These are phyloP conservation scores for Isabelozyma gotoi DNA, from an alignment of 805 yeast species.

Conservation along the genomic window DNA sequence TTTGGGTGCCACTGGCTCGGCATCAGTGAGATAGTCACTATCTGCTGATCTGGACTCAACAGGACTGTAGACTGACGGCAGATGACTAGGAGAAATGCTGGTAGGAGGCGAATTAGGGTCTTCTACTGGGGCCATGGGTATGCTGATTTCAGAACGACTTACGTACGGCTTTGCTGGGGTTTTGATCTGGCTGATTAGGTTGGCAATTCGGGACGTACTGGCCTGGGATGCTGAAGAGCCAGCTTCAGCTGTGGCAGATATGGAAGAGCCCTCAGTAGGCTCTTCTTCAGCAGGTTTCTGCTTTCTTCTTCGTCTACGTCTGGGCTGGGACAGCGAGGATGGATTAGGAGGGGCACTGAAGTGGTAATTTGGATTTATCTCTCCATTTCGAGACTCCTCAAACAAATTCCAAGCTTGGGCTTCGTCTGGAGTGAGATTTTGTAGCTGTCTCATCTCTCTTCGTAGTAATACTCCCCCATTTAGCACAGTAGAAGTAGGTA, in stretches of 20 bases:
- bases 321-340: not conserved
- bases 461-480: slow-evolving; percentile 42
- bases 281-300: slow-evolving; percentile 3
- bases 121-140: not conserved
- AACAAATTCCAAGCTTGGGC: slow-evolving; percentile 36
- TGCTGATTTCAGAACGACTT: not conserved
- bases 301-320: slow-evolving; percentile 14
- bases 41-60: not conserved
- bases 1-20: not conserved
- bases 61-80: slow-evolving; percentile 2
- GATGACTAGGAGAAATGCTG: slow-evolving; percentile 3
- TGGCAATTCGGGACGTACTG: slow-evolving; percentile 15
- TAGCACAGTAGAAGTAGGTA: slow-evolving; percentile 15
- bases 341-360: not conserved
- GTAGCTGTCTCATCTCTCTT: slow-evolving; percentile 28
- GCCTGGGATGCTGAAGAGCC: not conserved
- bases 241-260: not conserved
- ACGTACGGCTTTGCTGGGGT: slow-evolving; percentile 1
- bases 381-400: slow-evolving; percentile 24
- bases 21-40: slow-evolving; percentile 1
- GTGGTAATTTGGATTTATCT: not conserved
- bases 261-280: not conserved
- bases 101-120: slow-evolving; percentile 2
- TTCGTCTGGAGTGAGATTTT: slow-evolving; percentile 33
- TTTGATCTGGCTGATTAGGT: slow-evolving; percentile 21